phyloP scores from a whole-genome alignment of 1,284 basidiomycete genomes.

The Sanghuangporus sanghuang region DNA sequence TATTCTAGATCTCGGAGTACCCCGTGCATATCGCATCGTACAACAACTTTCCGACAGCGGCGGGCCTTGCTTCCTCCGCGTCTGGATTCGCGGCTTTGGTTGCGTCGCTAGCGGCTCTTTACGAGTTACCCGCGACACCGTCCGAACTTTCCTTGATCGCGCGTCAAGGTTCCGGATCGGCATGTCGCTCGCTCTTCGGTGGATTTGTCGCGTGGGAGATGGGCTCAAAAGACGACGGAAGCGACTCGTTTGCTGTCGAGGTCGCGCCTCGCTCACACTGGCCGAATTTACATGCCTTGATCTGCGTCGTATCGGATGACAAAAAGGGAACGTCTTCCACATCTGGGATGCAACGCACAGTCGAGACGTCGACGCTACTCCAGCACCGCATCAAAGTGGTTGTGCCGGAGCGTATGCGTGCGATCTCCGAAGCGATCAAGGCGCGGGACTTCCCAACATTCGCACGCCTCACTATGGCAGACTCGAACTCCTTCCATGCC shows the following conservation, averaged over 20 bases:
- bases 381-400: constrained; percentile 85
- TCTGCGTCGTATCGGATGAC: constrained; percentile 94
- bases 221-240: constrained; percentile 65
- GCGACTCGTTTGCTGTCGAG: constrained; percentile 86
- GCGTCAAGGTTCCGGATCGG: constrained; percentile 95
- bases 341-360: constrained; percentile 95
- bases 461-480: constrained; percentile 90
- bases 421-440: constrained; percentile 78
- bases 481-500: constrained; percentile 98
- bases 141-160: constrained; percentile 87
- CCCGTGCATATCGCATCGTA: constrained; percentile 86
- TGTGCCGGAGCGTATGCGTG: constrained; percentile 85
- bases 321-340: constrained; percentile 98
- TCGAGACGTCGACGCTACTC: constrained; percentile 86
- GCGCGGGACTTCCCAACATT: constrained; percentile 85
- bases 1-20: constrained; percentile 60
- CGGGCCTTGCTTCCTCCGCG: constrained; percentile 95
- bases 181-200: constrained; percentile 95
- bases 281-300: constrained; percentile 95
- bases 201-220: constrained; percentile 97
- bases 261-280: constrained; percentile 86
- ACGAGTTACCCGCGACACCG: constrained; percentile 64
- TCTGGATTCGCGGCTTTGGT: constrained; percentile 96
- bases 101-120: constrained; percentile 84
- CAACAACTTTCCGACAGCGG: constrained; percentile 99